These are phyloP conservation scores for Leccinum pellstonianum DNA, from an alignment of 768 basidiomycete species.

Conservation along the genomic window DNA sequence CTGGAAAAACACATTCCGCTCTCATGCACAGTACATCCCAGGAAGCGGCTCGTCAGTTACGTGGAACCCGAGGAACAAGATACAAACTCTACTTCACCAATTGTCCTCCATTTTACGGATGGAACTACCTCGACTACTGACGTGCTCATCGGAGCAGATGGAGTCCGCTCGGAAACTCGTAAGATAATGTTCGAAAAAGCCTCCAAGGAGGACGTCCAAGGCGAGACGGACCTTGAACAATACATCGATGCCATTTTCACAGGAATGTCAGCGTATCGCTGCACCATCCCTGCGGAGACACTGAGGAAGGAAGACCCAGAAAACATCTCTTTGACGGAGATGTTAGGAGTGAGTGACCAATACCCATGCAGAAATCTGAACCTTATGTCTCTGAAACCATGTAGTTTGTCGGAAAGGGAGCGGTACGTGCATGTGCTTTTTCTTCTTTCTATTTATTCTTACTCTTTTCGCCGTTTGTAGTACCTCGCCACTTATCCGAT, in stretches of 20 bases:
- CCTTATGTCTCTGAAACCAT: constrained; percentile 8
- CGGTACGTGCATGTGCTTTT: background rate
- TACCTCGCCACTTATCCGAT: constrained; percentile 41
- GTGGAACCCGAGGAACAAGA: constrained; percentile 2
- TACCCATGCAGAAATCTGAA: background rate
- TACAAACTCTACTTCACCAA: constrained; percentile 28
- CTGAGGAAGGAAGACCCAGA: constrained; percentile 28
- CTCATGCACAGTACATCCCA: constrained; percentile 16
- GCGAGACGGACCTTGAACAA: constrained; percentile 5
- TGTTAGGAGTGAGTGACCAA: constrained; percentile 22
- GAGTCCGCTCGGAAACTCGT: constrained; percentile 35
- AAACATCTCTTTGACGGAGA: constrained; percentile 18
- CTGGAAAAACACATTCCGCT: constrained; percentile 20
- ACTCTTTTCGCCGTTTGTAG: constrained; percentile 24
- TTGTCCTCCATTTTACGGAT: constrained; percentile 15
- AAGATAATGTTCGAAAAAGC: constrained; percentile 23
- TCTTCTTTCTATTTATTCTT: background rate
- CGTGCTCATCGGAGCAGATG: constrained; percentile 47
- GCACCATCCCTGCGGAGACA: constrained; percentile 34
- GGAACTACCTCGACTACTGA: constrained; percentile 33
- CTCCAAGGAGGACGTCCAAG: background rate
- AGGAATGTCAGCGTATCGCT: constrained; percentile 41
- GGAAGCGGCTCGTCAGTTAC: constrained; percentile 24
- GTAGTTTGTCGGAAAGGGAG: constrained; percentile 16
- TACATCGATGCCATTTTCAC: constrained; percentile 37